Base-by-base conservation (phyloP, 2,329 filamentous ascomycete genomes). In the Rutstroemia sp. region DNA sequence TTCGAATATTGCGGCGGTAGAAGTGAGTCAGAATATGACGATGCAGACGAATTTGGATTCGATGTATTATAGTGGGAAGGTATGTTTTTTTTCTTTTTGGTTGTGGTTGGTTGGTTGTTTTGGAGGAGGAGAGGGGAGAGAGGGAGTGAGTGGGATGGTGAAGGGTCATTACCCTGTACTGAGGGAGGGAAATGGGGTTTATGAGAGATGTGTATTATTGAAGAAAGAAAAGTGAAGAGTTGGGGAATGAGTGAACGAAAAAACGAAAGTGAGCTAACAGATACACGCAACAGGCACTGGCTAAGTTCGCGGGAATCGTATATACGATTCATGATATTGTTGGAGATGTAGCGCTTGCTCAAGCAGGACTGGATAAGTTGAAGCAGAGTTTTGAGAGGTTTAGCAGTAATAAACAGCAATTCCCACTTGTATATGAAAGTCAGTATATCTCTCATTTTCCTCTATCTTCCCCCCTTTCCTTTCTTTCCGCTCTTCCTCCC, bases 41-140 rank as follows among this genome's bases (percentile, higher is more conserved):
- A 74, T 75, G 0, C 86, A 94, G 66, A 83, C 83, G 5, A 82
- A 94, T 61, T 75, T 89, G 38, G 81, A 92, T 68, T 95, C 90
- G 39, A 92, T 96, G 83, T 97, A 97, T 72, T 96, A 87, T 71
- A 88, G 88, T 63, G 94, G 94, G 64, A 97, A 92, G 76, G 19
- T 58, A 51, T 38, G 52, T 50, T 52, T 37, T 46, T 46, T 34
- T 3, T 9, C 2, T 19, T 19, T 19, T 19, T 19, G n/a, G n/a
- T n/a, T n/a, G n/a, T n/a, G n/a, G n/a, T n/a, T n/a, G n/a, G n/a
- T 19, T 2, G 6, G 37, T 49, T 51, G 56, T 30, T 30, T 10
- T 30, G 27, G 27, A 30, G 8, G n/a, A n/a, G 27, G 27, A 7
- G 7, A 8, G 2, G 7, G 27, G 4, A 2, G 10, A 10, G 27